Evolutionary conservation across 202 grass and related monocot species (phyloP), one percentile per base, ranked within the genome.

Genomic region (Cymbopogon flexuosus): DNA sequence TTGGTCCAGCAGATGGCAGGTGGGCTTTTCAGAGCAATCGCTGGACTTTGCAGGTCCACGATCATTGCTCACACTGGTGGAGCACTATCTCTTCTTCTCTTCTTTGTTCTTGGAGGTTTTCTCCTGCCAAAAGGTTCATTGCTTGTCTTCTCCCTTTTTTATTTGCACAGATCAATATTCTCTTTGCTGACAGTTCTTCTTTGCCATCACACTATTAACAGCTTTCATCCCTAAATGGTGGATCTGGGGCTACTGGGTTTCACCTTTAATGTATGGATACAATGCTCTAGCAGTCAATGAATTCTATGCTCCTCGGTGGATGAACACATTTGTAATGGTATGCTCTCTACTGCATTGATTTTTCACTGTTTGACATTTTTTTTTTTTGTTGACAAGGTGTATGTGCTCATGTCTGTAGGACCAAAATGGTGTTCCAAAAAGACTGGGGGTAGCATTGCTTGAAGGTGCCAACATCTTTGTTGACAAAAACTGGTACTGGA

Each of bases 241-340:
- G 96, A 88, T 99, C 34, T 99, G 96, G 96, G 96, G 92, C 62
- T 99, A 95, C 61, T 99, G 96, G 96, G 70, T 91, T 89, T 99
- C 96, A 8, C 96, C 96, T 34, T 51, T 99, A 51, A 87, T 86
- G 56, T 99, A 99, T 24, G 96, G 87, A 68, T 99, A 88, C 30
- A 99, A 99, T 88, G 85, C 96, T 71, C 75, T 99, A 72, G 86
- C 90, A 65, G 91, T 99, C 52, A 99, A 99, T 81, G 96, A 99
- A 82, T 99, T 96, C 65, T 93, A 88, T 27, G 45, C 96, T 83
- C 96, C 96, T 79, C 92, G 96, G 77, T 99, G 96, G 96, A 99
- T 96, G 92, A 73, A 88, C 68, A 84, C 70, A 68, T 57, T 79
- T 66, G 85, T 91, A 68, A 5, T 70, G 73, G 91, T 94, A 79